phyloP scores from a whole-genome alignment of 2,329 filamentous ascomycete species.

The Trichoderma hamatum region DNA sequence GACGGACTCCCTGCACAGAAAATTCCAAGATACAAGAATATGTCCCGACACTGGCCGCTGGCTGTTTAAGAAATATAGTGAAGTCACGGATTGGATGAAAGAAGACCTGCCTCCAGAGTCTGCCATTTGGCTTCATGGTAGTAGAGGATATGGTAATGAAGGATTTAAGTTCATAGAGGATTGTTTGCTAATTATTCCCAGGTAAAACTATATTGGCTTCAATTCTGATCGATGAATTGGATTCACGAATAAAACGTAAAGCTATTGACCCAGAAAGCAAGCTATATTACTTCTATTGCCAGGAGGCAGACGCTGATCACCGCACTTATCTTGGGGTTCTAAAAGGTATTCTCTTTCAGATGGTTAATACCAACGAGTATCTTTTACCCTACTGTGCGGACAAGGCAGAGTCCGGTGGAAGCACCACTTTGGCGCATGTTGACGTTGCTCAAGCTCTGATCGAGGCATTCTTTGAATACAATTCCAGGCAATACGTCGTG shows the following conservation, averaged over 20 bases:
- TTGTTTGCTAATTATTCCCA: background rate
- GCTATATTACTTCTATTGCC: conserved; percentile 15
- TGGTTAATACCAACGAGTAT: conserved; percentile 2
- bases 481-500: conserved; percentile 1
- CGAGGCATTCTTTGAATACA: conserved; percentile 4
- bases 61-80: conserved; percentile 6
- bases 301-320: conserved; percentile 13
- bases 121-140: conserved; percentile 12
- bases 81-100: conserved; percentile 9
- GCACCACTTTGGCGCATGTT: background rate
- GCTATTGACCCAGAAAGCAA: background rate
- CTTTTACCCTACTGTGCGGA: conserved; percentile 4
- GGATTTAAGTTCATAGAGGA: background rate
- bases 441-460: background rate
- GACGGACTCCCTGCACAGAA: background rate
- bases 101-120: conserved; percentile 3
- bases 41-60: conserved; percentile 9
- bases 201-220: conserved; percentile 7
- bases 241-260: background rate
- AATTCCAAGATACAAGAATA: background rate
- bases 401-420: background rate
- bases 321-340: conserved; percentile 2
- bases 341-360: conserved; percentile 6
- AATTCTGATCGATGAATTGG: background rate
- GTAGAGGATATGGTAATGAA: conserved; percentile 17